Conservation (phyloP, 2,329 filamentous ascomycete genomes). For the Cladophialophora carrionii region DNA sequence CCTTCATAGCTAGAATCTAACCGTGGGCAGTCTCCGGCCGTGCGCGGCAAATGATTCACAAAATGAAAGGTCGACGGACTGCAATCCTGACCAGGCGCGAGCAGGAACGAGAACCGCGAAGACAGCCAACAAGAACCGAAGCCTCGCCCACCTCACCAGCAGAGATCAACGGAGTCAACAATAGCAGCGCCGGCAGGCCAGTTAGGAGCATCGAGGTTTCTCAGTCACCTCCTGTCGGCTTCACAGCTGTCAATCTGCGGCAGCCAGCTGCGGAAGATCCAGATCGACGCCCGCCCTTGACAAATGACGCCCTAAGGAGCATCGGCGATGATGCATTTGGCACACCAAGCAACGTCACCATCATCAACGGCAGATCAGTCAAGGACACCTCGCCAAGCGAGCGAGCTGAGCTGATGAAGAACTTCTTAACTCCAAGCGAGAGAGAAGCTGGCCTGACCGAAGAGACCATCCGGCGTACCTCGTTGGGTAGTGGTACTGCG, state of each 20-base stretch:
- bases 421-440: conserved; percentile 64
- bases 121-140: conserved; percentile 25
- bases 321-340: conserved; percentile 42
- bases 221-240: conserved; percentile 56
- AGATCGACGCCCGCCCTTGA: conserved; percentile 7
- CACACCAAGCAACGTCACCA: conserved; percentile 52
- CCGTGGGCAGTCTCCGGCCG: conserved; percentile 62
- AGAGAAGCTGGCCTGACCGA: conserved; percentile 47
- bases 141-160: conserved; percentile 35
- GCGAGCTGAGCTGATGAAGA: conserved; percentile 63
- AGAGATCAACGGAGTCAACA: conserved; percentile 37
- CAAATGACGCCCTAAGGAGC: conserved; percentile 13
- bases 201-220: conserved; percentile 40
- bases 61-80: conserved; percentile 72
- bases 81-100: conserved; percentile 70
- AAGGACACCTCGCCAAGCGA: conserved; percentile 61
- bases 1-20: conserved; percentile 12
- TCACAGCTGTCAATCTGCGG: conserved; percentile 62
- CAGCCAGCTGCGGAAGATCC: conserved; percentile 41
- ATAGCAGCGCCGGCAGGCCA: conserved; percentile 38
- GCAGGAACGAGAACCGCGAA: conserved; percentile 47
- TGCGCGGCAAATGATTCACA: conserved; percentile 78
- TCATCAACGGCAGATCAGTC: conserved; percentile 51
- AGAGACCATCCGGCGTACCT: conserved; percentile 34
- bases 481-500: conserved; percentile 20